These are phyloP conservation scores for Gloeophyllum trabeum DNA, from an alignment of 768 basidiomycete genomes.

Conservation along the genomic window DNA sequence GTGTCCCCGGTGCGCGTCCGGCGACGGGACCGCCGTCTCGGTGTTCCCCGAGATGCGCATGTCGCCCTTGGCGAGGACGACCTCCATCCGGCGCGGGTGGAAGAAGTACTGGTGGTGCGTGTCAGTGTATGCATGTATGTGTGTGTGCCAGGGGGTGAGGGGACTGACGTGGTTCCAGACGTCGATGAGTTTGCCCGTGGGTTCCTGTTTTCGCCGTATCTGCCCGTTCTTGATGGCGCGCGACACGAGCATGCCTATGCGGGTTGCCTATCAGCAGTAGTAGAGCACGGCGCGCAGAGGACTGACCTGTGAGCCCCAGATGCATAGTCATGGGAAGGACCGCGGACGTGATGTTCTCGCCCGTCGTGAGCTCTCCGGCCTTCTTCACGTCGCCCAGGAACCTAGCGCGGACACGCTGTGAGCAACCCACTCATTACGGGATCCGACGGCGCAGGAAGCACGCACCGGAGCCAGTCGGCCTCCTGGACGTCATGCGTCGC, in stretches of 20 bases:
- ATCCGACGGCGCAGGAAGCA: background rate
- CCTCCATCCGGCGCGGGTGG: slow-evolving; percentile 31
- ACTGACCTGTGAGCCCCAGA: slow-evolving; percentile 5
- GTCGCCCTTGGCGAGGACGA: slow-evolving; percentile 24
- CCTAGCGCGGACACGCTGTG: background rate
- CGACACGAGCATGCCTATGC: slow-evolving; percentile 8
- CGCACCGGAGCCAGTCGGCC: slow-evolving; percentile 36
- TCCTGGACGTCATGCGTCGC: slow-evolving; percentile 34
- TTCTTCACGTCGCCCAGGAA: slow-evolving; percentile 11
- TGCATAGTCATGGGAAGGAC: slow-evolving; percentile 4
- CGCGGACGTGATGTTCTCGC: slow-evolving; percentile 5
- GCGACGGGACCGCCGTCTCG: background rate
- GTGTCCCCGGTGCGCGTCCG: background rate
- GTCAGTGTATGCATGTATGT: background rate
- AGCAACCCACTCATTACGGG: too few species aligned
- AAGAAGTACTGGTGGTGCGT: slow-evolving; percentile 37
- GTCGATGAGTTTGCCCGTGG: slow-evolving; percentile 26
- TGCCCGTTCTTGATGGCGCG: slow-evolving; percentile 6
- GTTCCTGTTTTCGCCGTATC: too few species aligned
- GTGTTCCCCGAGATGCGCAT: background rate
- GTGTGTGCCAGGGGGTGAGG: background rate
- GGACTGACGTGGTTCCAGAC: slow-evolving; percentile 36
- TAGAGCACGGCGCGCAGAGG: slow-evolving; percentile 1
- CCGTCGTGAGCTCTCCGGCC: slow-evolving; percentile 2
- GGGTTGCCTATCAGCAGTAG: too few species aligned